Evolutionary conservation across 2,329 filamentous ascomycete species (phyloP), one percentile per base, ranked within the genome.

Genomic region (Calycina herbarum): DNA sequence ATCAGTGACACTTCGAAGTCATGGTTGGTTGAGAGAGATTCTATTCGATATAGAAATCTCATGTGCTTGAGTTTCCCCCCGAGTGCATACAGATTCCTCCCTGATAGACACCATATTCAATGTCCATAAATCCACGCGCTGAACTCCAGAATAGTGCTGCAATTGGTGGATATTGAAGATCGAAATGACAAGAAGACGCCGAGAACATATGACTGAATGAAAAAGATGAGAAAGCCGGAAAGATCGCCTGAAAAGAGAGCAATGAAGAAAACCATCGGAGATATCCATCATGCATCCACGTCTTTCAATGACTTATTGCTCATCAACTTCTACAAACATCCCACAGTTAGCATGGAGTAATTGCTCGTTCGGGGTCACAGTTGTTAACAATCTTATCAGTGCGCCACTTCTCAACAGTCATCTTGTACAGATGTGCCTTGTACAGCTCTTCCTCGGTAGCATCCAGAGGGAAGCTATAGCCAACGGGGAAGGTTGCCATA

Each of bases 361-460:
- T 51, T 24, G 45, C 8, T 20, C 45, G 45, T 20, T 51, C 45
- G n/a, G 45, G n/a, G 45, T 24, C 38, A 13, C 13, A 40, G 38
- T 40, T 29, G 24, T 64, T 65, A 17, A 64, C 15, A n/a, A 15
- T 33, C 54, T 67, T 67, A 57, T 59, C 65, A 3, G 24, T 1
- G 15, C 57, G 57, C 31, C 57, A 65, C 15, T 62, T 20, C 38
- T 67, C 66, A 6, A 67, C 56, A 2, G 63, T 58, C 27, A 67
- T 65, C 20, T 60, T 58, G 29, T 60, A 31, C 2, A n/a, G 38
- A 17, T 59, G 45, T 20, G 64, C 66, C n/a, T 62, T 27, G 31
- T 62, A 61, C n/a, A 57, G 24, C 45, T 68, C 66, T 11, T 51
- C 59, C 17, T 61, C 61, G 29, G 40, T 64, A 8, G 61, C 42